These are phyloP conservation scores for Yamadazyma diospyri DNA, from an alignment of 1,139 yeast species.

Conservation along the genomic window DNA sequence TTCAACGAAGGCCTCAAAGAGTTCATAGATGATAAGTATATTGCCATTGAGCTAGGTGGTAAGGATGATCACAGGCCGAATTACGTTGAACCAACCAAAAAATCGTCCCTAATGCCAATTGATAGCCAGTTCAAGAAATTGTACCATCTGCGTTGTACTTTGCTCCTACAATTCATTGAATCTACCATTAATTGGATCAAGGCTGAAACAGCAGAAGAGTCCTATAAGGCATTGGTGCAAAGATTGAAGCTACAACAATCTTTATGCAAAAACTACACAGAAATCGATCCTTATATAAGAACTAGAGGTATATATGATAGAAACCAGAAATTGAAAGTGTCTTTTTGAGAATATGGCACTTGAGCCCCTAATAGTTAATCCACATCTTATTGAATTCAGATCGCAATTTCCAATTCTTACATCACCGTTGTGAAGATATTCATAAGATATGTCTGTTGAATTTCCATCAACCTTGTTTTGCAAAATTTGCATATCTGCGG, in stretches of 20 bases:
- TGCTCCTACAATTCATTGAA: constrained; percentile 48
- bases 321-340: constrained; percentile 30
- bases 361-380: no score
- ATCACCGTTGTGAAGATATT: no score
- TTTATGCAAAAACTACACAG: constrained; percentile 54
- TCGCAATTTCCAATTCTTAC: no score
- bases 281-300: constrained; percentile 70
- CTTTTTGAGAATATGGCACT: no score
- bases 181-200: constrained; percentile 69
- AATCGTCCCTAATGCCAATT: constrained; percentile 25
- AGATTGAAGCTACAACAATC: constrained; percentile 49
- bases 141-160: constrained; percentile 40
- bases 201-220: constrained; percentile 40
- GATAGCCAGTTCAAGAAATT: constrained; percentile 25
- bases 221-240: constrained; percentile 37
- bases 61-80: constrained; percentile 50
- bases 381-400: no score
- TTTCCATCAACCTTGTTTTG: no score
- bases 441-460: no score
- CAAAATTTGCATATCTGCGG: no score
- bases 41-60: constrained; percentile 71
- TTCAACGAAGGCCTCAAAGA: constrained; percentile 58
- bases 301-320: constrained; percentile 68
- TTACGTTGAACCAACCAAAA: constrained; percentile 49
- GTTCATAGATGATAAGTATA: constrained; percentile 47